Conservation (phyloP, 257 asterid genomes). For the Nicotiana tomentosiformis region DNA sequence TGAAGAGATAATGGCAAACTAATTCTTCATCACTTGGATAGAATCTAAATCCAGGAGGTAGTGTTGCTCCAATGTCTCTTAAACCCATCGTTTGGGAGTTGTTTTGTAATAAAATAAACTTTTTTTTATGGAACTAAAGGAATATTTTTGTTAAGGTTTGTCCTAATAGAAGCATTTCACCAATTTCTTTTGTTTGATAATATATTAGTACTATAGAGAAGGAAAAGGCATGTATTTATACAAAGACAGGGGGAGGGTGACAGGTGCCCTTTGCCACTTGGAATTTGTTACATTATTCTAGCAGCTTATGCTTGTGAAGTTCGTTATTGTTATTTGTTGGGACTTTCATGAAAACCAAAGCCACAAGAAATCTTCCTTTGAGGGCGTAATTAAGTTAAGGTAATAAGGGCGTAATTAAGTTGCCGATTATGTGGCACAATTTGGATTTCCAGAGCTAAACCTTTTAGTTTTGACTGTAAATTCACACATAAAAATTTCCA, state of each 20-base stretch:
- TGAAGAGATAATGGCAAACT: conserved; percentile 74
- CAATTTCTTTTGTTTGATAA: not conserved
- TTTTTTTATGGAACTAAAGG: not conserved
- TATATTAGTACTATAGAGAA: not conserved
- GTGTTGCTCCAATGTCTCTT: conserved; percentile 67
- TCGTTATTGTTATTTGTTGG: conserved; percentile 38
- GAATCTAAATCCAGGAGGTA: conserved; percentile 85
- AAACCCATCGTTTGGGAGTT: conserved; percentile 39
- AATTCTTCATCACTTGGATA: conserved; percentile 88
- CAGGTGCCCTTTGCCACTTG: conserved; percentile 31
- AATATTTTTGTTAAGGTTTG: not conserved
- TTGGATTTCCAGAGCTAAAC: too few relatives aligned
- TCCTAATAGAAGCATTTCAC: not conserved
- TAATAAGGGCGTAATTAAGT: not conserved
- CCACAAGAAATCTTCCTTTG: conserved; percentile 30
- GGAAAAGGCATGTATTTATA: conserved; percentile 18
- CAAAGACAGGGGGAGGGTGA: conserved; percentile 19
- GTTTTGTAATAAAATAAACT: not conserved
- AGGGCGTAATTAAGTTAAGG: not conserved
- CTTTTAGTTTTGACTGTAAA: too few relatives aligned
- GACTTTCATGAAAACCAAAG: conserved; percentile 23
- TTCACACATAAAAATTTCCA: too few relatives aligned
- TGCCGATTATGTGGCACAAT: too few relatives aligned
- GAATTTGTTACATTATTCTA: conserved; percentile 33
- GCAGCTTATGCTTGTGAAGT: conserved; percentile 46